Base-by-base conservation (phyloP, 768 basidiomycete genomes). In the Ramaria sp. region DNA sequence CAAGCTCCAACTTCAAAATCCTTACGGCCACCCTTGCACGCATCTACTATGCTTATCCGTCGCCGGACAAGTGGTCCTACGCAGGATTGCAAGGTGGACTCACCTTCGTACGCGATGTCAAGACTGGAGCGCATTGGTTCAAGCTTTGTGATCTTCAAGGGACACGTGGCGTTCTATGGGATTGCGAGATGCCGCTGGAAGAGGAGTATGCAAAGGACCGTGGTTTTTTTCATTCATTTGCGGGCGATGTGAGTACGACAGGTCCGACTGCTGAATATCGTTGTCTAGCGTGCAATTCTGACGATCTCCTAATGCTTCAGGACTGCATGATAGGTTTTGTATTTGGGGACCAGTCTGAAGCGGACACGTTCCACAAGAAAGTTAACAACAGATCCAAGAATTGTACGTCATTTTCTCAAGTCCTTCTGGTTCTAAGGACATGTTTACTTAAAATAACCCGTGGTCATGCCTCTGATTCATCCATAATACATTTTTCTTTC, bases 301-400 rank as follows among this genome's bases (percentile, higher is more conserved):
- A 37, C 9, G 34, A 37, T 37, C 9, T 37, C 34, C 10, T 10
- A 13, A 37, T 37, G 2, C 34, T 54, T 7, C 66, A 96, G 93
- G 79, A 86, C 60, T 91, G 89, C 64, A 89, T 89, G 83, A 80
- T 98, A 62, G 93, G 89, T 2, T 77, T 98, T 58, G 90, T 94
- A 31, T 97, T 96, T 63, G 79, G 88, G 2, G 83, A 91, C 43
- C 91, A 94, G 68, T 69, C 75, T 4, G 95, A 97, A 62, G 95
- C 93, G 0, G 83, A 82, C 65, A 71, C 79, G 11, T 83, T 98
- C 59, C 81, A 80, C 73, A 96, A 97, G 73, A 95, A 91, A 66
- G 84, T 95, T 5, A 78, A 73, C 1, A 71, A 69, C 19, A 70
- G 80, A 46, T 80, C 80, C 60, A 92, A 91, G 69, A 76, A 77